Evolutionary conservation across 192 early-diverging fungal genomes (phyloP), one percentile per base, ranked within the genome.

Genomic region (Linderina pennispora): DNA sequence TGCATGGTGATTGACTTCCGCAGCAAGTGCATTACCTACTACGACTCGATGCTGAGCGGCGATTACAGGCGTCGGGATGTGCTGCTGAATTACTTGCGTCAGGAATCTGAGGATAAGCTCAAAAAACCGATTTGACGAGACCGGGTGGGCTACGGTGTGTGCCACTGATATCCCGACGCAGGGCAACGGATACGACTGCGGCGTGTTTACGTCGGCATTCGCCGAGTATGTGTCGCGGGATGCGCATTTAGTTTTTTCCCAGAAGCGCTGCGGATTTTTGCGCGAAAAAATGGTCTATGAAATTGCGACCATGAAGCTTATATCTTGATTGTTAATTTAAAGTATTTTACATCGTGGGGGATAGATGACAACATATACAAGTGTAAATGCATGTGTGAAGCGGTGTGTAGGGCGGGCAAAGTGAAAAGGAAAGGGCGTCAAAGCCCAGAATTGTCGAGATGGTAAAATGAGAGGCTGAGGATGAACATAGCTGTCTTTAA

Each of bases 101-200:
- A 69, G n/a, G 91, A 94, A 55, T 62, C 64, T 43, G 28, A 63
- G 28, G 89, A 93, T 53, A 98, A 96, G 52, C 73, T 66, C 36
- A 80, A 80, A 16, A 15, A 16, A 3, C 43, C 66, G 6, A n/a
- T 74, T 90, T 50, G 82, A 91, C 52, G 53, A 65, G 0, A 20
- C 42, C 4, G 84, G 59, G 4, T 97, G 94, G 94, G 62, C 55
- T 7, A 53, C 79, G 40, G 55, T 61, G n/a, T 72, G 69, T 20
- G 80, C 80, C 14, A 67, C 91, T 65, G 65, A 84, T 49, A 86
- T 89, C 23, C 95, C 95, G 0, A 57, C 65, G 4, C 95, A 98
- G 63, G 36, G 64, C 22, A 98, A 98, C 50, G 86, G 86, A 13
- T 91, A 80, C 40, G 95, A 98, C 73, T 98, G 95, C 55, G 95